Evolutionary conservation across 2,329 filamentous ascomycete species (phyloP), one percentile per base, ranked within the genome.

Genomic region (Penicillium crustosum): DNA sequence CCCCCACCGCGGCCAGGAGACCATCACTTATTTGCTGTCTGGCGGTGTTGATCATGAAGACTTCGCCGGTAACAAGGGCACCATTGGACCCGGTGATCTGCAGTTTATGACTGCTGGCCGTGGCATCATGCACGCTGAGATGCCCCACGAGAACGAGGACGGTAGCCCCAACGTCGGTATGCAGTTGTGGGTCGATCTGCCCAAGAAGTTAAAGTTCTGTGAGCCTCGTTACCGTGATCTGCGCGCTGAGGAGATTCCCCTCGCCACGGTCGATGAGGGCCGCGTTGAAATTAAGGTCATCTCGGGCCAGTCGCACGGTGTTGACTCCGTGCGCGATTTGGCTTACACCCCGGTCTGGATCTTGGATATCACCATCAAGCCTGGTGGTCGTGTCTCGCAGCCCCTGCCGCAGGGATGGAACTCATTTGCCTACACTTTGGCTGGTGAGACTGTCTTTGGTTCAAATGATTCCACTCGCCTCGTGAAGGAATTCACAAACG

Each of bases 271-370:
- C 31, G 90, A 94, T 66, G 85, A 86, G 43, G 89, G 85, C 54
- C 88, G 85, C 61, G 91, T 96, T 19, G 82, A 81, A 41, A 82
- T 97, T 65, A 97, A 96, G 77, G 89, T 97, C 65, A 97, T 97
- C 66, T 93, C 88, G 0, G 94, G 93, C 21, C 86, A 89, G 72
- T 88, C 86, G 54, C 88, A 92, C 68, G 93, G 91, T 44, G 85
- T 94, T 52, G 93, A 97, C 71, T 91, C 88, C 15, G 85, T 96
- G 53, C 87, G 93, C 72, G 93, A 97, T 70, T 81, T 97, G 44
- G 93, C 93, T 15, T 97, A 97, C 76, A 97, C 93, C 2, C 94
- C 94, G 0, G 92, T 97, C n/a, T 97, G 93, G 93, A 82, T 96
- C 61, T 81, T 97, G 44, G 93, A 97, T 72, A 80, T 97, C 51